A percentile compares a stretch with the other conserved stretches of the same genome.
Conservation (phyloP, 257 asterid genomes). For the Marsdenia floribunda region DNA sequence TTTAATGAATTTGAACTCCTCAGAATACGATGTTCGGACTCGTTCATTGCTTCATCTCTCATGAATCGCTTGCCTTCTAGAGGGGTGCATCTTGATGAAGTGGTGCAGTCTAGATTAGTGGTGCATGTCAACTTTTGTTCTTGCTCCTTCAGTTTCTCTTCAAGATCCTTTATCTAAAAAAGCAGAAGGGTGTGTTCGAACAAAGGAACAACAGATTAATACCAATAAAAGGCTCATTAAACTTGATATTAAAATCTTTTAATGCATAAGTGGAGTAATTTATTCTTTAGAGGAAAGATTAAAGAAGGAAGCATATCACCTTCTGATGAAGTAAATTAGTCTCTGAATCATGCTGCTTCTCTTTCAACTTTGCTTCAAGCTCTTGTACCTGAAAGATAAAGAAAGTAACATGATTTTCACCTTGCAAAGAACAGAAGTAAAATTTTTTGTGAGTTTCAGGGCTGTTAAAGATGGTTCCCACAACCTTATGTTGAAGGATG, state of each 20-base stretch:
- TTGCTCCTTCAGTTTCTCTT: constrained; percentile 62
- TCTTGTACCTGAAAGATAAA: constrained; percentile 47
- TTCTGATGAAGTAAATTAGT: constrained; percentile 37
- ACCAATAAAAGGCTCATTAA: not conserved
- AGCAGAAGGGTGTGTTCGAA: not conserved
- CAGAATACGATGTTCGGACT: constrained; percentile 50
- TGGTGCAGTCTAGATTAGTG: constrained; percentile 24
- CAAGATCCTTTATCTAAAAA: constrained; percentile 68
- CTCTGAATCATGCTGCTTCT: constrained; percentile 46
- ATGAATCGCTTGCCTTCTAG: constrained; percentile 28
- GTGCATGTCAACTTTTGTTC: constrained; percentile 44
- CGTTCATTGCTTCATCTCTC: constrained; percentile 38
- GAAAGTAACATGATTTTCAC: not conserved
- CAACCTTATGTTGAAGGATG: constrained; percentile 67
- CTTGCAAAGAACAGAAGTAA: not conserved
- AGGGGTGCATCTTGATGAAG: constrained; percentile 38
- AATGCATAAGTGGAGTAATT: not conserved
- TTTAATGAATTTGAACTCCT: constrained; percentile 44
- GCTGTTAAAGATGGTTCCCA: not conserved
- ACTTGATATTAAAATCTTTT: not conserved
- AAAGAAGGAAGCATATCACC: constrained; percentile 28
- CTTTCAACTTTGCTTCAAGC: constrained; percentile 51
- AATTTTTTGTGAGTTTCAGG: not conserved
- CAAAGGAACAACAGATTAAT: not conserved
- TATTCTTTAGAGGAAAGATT: not conserved